Conservation (phyloP, 2,329 filamentous ascomycete genomes). For the Dryadomyces quercus-mongolicae region DNA sequence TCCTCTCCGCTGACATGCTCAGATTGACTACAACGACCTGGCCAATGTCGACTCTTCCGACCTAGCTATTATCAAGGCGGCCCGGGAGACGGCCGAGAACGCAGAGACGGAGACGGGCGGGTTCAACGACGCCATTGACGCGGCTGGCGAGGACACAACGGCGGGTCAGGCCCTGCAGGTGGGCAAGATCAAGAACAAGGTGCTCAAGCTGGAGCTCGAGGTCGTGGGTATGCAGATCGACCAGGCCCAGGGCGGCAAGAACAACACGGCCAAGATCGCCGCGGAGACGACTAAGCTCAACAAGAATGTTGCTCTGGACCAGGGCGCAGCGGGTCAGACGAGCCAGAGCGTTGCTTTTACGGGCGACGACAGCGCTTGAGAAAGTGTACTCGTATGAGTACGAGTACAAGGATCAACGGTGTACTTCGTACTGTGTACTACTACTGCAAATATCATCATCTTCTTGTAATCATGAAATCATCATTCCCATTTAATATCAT, state of each 20-base stretch:
- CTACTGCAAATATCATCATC: too few relatives aligned
- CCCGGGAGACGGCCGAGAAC: conserved; percentile 35
- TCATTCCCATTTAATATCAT: conserved; percentile 2
- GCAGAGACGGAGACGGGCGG: conserved; percentile 37
- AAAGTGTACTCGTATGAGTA: too few relatives aligned
- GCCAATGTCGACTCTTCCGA: conserved; percentile 33
- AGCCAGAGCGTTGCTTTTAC: conserved; percentile 25
- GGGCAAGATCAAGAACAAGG: conserved; percentile 50
- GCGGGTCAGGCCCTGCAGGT: conserved; percentile 32
- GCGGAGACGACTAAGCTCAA: conserved; percentile 38
- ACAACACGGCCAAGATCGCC: conserved; percentile 29
- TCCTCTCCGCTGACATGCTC: not conserved
- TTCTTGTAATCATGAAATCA: conserved; percentile 2
- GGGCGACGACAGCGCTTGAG: conserved; percentile 8
- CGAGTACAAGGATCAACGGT: too few relatives aligned
- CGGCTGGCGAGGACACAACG: conserved; percentile 26
- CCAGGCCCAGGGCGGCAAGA: conserved; percentile 31
- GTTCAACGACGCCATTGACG: conserved; percentile 41
- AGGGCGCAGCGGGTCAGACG: conserved; percentile 20
- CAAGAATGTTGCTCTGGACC: conserved; percentile 34
- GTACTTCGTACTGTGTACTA: too few relatives aligned
- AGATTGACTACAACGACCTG: conserved; percentile 32
- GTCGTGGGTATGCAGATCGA: conserved; percentile 37
- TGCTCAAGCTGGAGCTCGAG: conserved; percentile 43
- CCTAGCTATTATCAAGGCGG: conserved; percentile 36